These are phyloP conservation scores for Rhodofomes roseus DNA, from an alignment of 1,284 basidiomycete species.

Conservation along the genomic window DNA sequence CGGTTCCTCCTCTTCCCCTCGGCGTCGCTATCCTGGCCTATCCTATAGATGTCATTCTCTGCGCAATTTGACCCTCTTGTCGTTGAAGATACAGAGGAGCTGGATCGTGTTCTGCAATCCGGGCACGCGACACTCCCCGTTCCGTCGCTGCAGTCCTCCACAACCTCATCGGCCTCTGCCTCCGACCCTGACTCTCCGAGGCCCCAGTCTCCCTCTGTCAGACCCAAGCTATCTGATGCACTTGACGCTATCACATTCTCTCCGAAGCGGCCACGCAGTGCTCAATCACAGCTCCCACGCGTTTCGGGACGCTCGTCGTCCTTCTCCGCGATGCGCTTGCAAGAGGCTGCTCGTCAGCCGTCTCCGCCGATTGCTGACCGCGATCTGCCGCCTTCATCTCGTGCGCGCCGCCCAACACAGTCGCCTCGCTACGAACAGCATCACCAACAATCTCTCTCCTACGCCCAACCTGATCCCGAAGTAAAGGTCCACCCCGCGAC, in stretches of 20 bases:
- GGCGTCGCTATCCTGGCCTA: background rate
- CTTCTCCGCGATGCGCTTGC: conserved; percentile 6
- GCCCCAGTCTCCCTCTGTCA: conserved; percentile 26
- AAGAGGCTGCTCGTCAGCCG: background rate
- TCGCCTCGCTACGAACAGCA: background rate
- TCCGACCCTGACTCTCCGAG: conserved; percentile 38
- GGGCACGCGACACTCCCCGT: conserved; percentile 38
- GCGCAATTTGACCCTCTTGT: conserved; percentile 18
- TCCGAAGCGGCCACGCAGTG: conserved; percentile 61
- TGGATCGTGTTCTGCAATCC: conserved; percentile 58
- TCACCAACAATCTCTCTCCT: conserved; percentile 18
- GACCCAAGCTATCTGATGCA: conserved; percentile 64
- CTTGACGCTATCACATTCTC: conserved; percentile 64
- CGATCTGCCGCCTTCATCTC: background rate
- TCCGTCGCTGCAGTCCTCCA: conserved; percentile 36
- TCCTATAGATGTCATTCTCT: background rate
- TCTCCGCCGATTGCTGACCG: conserved; percentile 6
- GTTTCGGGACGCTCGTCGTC: conserved; percentile 10
- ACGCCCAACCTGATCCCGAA: conserved; percentile 35
- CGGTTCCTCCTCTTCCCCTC: background rate
- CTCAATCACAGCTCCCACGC: conserved; percentile 28
- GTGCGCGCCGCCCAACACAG: background rate
- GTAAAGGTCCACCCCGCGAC: conserved; percentile 55
- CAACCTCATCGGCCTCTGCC: conserved; percentile 38
- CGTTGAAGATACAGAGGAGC: conserved; percentile 56